Percentiles rank a stretch among this genome's conserved stretches.
These are phyloP conservation scores for Ceratobasidium sp. DNA, from an alignment of 1,284 basidiomycete species.

Conservation along the genomic window DNA sequence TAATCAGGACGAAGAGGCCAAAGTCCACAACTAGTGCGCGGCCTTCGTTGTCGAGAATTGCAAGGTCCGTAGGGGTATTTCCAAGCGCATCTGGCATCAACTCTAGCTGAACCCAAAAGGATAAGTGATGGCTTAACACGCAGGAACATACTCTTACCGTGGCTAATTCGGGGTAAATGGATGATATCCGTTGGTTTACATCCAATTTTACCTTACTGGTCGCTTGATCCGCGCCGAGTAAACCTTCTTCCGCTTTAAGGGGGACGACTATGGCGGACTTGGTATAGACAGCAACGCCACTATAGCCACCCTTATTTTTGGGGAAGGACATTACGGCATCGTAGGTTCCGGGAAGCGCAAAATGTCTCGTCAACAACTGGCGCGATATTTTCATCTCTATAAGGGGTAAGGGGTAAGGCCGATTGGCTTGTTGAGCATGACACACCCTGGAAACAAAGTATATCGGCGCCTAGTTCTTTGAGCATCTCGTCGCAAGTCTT, in stretches of 20 bases:
- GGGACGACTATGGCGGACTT: constrained; percentile 72
- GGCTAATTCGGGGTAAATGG: constrained; percentile 33
- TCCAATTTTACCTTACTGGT: constrained; percentile 46
- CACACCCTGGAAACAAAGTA: constrained; percentile 92
- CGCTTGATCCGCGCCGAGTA: constrained; percentile 74
- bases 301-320: constrained; percentile 81
- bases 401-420: neutral
- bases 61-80: constrained; percentile 62
- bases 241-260: constrained; percentile 89
- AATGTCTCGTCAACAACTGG: constrained; percentile 70
- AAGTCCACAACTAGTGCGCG: constrained; percentile 85
- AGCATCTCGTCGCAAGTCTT: constrained; percentile 82
- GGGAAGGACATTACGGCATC: constrained; percentile 93
- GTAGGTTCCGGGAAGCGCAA: constrained; percentile 78
- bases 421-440: neutral
- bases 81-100: constrained; percentile 58
- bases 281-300: constrained; percentile 90
- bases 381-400: constrained; percentile 91
- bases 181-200: constrained; percentile 52
- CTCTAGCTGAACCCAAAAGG: constrained; percentile 51
- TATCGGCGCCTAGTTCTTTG: constrained; percentile 83
- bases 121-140: constrained; percentile 53
- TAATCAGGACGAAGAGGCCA: constrained; percentile 96
- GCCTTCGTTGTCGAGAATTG: constrained; percentile 84
- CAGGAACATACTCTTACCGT: neutral